These are phyloP conservation scores for Forsythia suspensa DNA, from an alignment of 257 asterid genomes.

Conservation along the genomic window DNA sequence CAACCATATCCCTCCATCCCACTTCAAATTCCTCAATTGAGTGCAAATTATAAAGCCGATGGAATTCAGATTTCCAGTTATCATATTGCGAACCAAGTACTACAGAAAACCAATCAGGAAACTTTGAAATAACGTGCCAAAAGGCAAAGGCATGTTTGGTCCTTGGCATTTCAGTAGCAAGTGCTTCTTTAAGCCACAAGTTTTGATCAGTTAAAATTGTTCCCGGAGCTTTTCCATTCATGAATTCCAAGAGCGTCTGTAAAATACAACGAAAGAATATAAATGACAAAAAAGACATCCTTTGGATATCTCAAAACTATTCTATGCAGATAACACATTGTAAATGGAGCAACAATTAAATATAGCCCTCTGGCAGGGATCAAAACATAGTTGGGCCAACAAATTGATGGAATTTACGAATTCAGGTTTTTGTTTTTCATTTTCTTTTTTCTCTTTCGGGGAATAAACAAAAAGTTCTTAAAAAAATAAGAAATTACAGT, in stretches of 20 bases:
- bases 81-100: conserved; percentile 50
- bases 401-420: not conserved
- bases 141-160: conserved; percentile 58
- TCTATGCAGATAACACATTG: not conserved
- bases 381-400: not conserved
- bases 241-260: conserved; percentile 52
- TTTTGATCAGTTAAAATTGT: conserved; percentile 61
- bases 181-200: conserved; percentile 61
- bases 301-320: not conserved
- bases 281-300: conserved; percentile 14
- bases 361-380: not conserved
- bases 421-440: not conserved
- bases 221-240: conserved; percentile 57
- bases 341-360: not conserved
- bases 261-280: conserved; percentile 17
- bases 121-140: conserved; percentile 57
- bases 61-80: conserved; percentile 54
- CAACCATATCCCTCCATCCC: conserved; percentile 63
- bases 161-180: conserved; percentile 51
- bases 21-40: conserved; percentile 54
- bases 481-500: not conserved
- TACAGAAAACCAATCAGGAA: conserved; percentile 57
- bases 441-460: not conserved
- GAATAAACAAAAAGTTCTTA: not conserved
- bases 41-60: conserved; percentile 47